Base-by-base conservation (phyloP, 2,329 filamentous ascomycete species). In the Botrytis galanthina region DNA sequence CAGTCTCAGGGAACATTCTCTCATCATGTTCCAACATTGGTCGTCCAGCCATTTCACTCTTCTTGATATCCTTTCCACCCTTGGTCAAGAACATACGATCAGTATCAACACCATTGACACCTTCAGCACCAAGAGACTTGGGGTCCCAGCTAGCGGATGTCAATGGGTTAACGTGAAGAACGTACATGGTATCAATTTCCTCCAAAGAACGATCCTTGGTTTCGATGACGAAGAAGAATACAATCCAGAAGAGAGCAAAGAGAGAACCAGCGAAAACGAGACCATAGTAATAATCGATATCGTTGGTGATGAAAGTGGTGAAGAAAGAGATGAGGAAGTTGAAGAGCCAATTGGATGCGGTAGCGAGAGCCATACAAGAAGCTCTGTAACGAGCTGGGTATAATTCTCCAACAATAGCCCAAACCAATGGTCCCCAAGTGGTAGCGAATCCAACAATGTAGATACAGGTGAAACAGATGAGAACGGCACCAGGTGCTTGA, bases 151-250 rank as follows among this genome's bases (percentile, higher is more conserved):
- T 80, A 14, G 80, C 80, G 4, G 78, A 81, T 42, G 80, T 78
- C 29, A 73, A 70, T 35, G 87, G 85, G 78, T 86, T 86, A 77
- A 88, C 85, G 60, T 80, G 81, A 57, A 83, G 78, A 29, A 86
- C 84, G 80, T 95, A 95, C 91, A 93, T 93, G 73, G 88, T 90
- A 78, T 95, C 93, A 72, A 95, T 92, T 81, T 95, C 92, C 83
- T 95, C 93, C 1, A 95, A 85, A 0, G 89, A 90, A 9, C 92
- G 87, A 70, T 91, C 92, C 79, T 92, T 90, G 63, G 88, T 90
- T 80, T 95, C 92, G 73, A 92, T 89, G 70, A 94, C 87, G 80
- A 94, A 94, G 83, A 95, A 92, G 84, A 91, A 95, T 48, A 94
- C 90, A n/a, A 94, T 83, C 0, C 89, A 78, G 0, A 89, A 87